Evolutionary conservation across 129 eudicot genomes (phyloP).

Genomic region (Tanacetum coccineum): DNA sequence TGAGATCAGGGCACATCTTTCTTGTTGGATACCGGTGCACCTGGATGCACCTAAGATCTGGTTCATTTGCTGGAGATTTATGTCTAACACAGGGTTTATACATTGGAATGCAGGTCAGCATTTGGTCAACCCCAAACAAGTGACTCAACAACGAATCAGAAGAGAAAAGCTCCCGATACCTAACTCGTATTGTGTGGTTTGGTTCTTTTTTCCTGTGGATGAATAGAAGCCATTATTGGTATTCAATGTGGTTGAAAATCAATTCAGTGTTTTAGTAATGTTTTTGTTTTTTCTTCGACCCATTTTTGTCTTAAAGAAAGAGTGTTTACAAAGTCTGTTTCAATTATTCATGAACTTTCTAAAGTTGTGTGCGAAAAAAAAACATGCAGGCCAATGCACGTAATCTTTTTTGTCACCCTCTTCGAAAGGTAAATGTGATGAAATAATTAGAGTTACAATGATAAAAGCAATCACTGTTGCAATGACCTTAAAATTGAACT

Average conservation of each 20-base stretch:
- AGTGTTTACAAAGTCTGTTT: no score
- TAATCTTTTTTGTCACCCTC: no score
- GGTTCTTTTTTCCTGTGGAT: neutral
- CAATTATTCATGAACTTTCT: no score
- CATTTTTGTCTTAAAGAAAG: no score
- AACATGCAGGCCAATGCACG: no score
- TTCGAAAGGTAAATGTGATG: no score
- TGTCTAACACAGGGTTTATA: neutral
- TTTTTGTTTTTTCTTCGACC: neutral
- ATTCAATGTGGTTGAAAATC: neutral
- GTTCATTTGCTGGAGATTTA: neutral
- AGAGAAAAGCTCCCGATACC: conserved; percentile 50
- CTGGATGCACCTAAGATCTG: no score
- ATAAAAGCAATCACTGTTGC: no score
- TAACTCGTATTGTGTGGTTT: neutral
- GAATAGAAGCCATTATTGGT: neutral
- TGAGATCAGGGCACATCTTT: no score
- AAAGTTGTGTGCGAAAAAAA: no score
- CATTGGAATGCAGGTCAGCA: conserved; percentile 54
- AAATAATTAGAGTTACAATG: no score
- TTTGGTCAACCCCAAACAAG: conserved; percentile 75
- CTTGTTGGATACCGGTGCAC: neutral
- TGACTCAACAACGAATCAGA: conserved; percentile 43
- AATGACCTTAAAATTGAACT: no score
- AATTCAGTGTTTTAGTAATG: neutral